phyloP scores from a whole-genome alignment of 306 rosid genomes.

The Mimosa pudica region DNA sequence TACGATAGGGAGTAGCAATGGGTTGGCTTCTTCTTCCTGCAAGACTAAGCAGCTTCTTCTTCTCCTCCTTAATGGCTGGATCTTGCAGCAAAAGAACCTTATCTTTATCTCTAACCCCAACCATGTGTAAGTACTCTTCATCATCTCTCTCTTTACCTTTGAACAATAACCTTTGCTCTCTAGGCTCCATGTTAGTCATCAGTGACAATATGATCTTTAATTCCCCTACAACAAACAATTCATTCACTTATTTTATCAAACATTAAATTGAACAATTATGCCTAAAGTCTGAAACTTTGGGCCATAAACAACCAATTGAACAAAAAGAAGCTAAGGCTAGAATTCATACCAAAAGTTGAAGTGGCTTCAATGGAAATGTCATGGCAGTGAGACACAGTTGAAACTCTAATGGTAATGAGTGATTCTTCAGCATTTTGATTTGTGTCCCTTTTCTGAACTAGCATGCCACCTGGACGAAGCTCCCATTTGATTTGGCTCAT shows the following conservation, averaged over 20 bases:
- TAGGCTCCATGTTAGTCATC: conserved; percentile 70
- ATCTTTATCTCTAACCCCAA: conserved; percentile 90
- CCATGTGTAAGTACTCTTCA: conserved; percentile 84
- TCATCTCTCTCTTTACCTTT: conserved; percentile 93
- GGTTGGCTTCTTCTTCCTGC: conserved; percentile 40
- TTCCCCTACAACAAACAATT: conserved; percentile 54
- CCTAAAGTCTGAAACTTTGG: neutral
- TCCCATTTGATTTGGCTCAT: conserved; percentile 86
- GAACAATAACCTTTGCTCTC: conserved; percentile 83
- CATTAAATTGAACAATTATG: neutral
- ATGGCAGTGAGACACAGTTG: conserved; percentile 78
- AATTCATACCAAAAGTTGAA: conserved; percentile 73
- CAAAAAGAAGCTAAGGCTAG: neutral
- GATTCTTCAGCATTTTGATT: conserved; percentile 50
- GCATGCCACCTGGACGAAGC: conserved; percentile 97
- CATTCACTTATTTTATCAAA: conserved; percentile 24
- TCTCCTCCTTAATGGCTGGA: conserved; percentile 84
- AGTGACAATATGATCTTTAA: conserved; percentile 74
- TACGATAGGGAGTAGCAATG: conserved; percentile 43
- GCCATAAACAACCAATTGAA: neutral
- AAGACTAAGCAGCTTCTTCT: conserved; percentile 71
- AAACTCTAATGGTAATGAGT: conserved; percentile 70
- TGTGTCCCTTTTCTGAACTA: conserved; percentile 82
- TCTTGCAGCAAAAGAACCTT: conserved; percentile 82
- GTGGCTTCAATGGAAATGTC: conserved; percentile 72